These are phyloP conservation scores for Tolypocladium inflatum DNA, from an alignment of 2,329 filamentous ascomycete genomes.

Conservation along the genomic window DNA sequence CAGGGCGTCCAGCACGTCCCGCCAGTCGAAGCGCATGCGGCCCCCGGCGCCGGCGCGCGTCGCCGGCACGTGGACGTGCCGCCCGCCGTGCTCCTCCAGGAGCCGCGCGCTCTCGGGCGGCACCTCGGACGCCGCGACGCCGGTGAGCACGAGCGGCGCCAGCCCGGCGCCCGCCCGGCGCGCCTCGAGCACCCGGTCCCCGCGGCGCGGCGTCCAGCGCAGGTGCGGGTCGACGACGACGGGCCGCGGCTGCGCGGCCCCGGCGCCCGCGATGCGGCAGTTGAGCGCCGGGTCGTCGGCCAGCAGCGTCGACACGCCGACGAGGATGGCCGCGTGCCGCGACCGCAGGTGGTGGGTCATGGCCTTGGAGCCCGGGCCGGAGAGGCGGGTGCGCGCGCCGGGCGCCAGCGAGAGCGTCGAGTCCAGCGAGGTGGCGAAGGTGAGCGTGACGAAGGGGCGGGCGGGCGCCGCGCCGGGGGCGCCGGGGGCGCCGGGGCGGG, in stretches of 20 bases:
- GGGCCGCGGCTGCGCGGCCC: slow-evolving; percentile 61
- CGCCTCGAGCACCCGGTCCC: slow-evolving; percentile 57
- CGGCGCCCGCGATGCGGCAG: slow-evolving; percentile 57
- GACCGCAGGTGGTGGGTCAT: slow-evolving; percentile 91
- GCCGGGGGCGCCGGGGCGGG: too few species aligned
- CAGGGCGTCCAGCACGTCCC: slow-evolving; percentile 51
- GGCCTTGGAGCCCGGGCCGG: slow-evolving; percentile 72
- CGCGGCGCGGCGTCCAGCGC: slow-evolving; percentile 56
- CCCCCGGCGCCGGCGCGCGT: slow-evolving; percentile 24
- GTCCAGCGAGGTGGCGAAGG: slow-evolving; percentile 87
- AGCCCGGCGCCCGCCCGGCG: slow-evolving; percentile 56
- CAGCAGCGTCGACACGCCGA: slow-evolving; percentile 76
- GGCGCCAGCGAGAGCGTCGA: slow-evolving; percentile 66
- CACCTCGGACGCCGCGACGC: slow-evolving; percentile 29
- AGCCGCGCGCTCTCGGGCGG: slow-evolving; percentile 31
- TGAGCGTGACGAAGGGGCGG: slow-evolving; percentile 60
- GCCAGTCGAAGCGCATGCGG: slow-evolving; percentile 50
- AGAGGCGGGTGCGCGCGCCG: slow-evolving; percentile 73
- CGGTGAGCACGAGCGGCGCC: slow-evolving; percentile 63
- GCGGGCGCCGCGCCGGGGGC: neutral
- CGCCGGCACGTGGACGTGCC: slow-evolving; percentile 32
- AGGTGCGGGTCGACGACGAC: slow-evolving; percentile 71
- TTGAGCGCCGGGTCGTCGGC: slow-evolving; percentile 83
- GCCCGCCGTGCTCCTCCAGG: slow-evolving; percentile 41
- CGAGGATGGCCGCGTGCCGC: slow-evolving; percentile 71